Evolutionary conservation across 805 yeast species (phyloP).

Genomic region (Hanseniaspora valbyensis): DNA sequence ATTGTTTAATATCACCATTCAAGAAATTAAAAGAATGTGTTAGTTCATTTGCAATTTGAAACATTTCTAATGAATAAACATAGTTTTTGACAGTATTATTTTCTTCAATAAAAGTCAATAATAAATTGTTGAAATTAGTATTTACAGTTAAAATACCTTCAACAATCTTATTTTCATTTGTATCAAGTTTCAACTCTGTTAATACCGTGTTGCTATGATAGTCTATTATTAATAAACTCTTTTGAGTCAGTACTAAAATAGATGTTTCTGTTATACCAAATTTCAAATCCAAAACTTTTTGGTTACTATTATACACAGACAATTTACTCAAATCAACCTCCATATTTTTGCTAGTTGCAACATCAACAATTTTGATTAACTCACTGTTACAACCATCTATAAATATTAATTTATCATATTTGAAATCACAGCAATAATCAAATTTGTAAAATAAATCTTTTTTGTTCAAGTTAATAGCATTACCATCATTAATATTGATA

Average conservation of each 20-base stretch:
- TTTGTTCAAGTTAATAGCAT: background rate
- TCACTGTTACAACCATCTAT: conserved; percentile 2
- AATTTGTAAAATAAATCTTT: conserved; percentile 5
- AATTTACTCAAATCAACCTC: background rate
- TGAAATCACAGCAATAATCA: conserved; percentile 3
- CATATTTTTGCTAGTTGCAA: background rate
- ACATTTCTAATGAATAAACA: conserved; percentile 7
- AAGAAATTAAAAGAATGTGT: background rate
- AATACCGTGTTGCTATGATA: background rate
- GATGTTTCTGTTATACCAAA: conserved; percentile 12
- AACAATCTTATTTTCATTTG: background rate
- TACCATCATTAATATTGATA: background rate
- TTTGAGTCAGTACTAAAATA: background rate
- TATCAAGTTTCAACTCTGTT: background rate
- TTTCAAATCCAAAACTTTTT: conserved; percentile 7
- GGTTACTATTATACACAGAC: background rate
- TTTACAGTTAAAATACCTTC: background rate
- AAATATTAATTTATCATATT: conserved; percentile 3
- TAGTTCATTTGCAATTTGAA: background rate
- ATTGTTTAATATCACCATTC: background rate
- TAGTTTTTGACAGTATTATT: background rate
- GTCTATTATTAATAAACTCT: background rate
- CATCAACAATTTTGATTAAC: conserved; percentile 2
- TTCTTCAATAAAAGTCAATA: background rate
- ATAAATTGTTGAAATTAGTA: background rate